Percentiles rank a stretch among this genome's conserved stretches.
phyloP scores from a whole-genome alignment of 495 filamentous ascomycete species.

The Trichoderma erinaceum region DNA sequence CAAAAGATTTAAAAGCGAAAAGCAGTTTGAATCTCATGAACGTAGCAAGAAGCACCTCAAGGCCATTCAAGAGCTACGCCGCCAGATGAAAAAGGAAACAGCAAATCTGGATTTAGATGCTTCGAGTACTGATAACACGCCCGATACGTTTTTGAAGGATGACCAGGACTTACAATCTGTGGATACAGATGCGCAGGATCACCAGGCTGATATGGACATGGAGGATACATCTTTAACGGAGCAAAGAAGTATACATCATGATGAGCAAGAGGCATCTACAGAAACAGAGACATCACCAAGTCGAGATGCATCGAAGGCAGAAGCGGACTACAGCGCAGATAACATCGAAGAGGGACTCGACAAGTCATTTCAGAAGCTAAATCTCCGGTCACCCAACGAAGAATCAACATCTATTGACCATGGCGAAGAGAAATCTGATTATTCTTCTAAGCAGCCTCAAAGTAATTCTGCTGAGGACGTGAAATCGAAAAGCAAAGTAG shows the following conservation, averaged over 20 bases:
- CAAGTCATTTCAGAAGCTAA: neutral
- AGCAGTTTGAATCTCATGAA: slow-evolving; percentile 89
- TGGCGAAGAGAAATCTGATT: slow-evolving; percentile 21
- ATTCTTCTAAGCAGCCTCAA: neutral
- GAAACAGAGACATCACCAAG: neutral
- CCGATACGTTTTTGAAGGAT: neutral
- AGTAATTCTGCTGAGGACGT: neutral
- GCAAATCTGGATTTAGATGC: slow-evolving; percentile 48
- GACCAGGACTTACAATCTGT: slow-evolving; percentile 11
- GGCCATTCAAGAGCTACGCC: slow-evolving; percentile 67
- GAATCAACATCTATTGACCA: slow-evolving; percentile 3
- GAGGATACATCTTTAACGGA: neutral
- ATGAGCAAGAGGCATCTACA: neutral
- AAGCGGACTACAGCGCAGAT: neutral
- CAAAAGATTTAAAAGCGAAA: slow-evolving; percentile 91
- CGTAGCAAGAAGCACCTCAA: slow-evolving; percentile 93
- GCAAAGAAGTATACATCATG: neutral
- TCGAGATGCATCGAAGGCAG: neutral
- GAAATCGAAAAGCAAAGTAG: slow-evolving; percentile 48
- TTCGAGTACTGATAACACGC: neutral
- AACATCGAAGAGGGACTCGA: neutral
- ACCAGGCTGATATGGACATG: neutral
- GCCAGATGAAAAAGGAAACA: slow-evolving; percentile 79
- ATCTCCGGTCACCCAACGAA: neutral
- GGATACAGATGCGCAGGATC: neutral